Evolutionary conservation across 345 rosid genomes (phyloP), one percentile per base, ranked within the genome.

Genomic region (Garcia nutans): DNA sequence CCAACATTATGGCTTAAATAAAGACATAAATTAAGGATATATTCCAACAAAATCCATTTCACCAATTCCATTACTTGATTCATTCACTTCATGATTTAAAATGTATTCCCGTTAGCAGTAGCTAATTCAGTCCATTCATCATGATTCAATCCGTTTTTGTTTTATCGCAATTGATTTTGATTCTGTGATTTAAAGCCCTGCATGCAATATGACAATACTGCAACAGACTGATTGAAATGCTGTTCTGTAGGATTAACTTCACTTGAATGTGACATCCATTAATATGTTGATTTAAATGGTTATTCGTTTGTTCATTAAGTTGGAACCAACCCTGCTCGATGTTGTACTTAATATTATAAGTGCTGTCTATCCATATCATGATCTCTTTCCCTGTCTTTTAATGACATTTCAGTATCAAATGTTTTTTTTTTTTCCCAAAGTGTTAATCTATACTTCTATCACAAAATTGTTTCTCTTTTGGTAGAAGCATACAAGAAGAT

Each of bases 401-500:
- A 41, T 72, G 60, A 15, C 47, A 26, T 26, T 28, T 49, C 5
- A 6, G 7, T 26, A 28, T 61, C 31, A 50, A 45, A 26, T 68
- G 23, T 59, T 41, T 66, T 45, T 33, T 77, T 12, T 28, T 66
- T 45, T 33, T 77, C 9, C 23, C 47, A 37, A 65, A 65, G 31
- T 71, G 72, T 33, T 63, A 28, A 44, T 56, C 8, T 65, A 45
- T 75, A 65, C 54, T 37, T 41, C 78, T 16, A 31, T n/a, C 28
- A 63, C 68, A 57, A 44, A 50, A 63, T 31, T 60, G 6, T 47
- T 15, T 17, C 16, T 8, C 77, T 74, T 73, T 79, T 74, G 65
- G 45, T 87, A 95, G 97, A 82, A 87, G 88, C 78, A 80, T 85
- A 78, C 81, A 87, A 49, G 89, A 91, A 82, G 86, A 87, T 77